Conservation (phyloP, 2,329 filamentous ascomycete species). For the Davidsoniella eucalypti region DNA sequence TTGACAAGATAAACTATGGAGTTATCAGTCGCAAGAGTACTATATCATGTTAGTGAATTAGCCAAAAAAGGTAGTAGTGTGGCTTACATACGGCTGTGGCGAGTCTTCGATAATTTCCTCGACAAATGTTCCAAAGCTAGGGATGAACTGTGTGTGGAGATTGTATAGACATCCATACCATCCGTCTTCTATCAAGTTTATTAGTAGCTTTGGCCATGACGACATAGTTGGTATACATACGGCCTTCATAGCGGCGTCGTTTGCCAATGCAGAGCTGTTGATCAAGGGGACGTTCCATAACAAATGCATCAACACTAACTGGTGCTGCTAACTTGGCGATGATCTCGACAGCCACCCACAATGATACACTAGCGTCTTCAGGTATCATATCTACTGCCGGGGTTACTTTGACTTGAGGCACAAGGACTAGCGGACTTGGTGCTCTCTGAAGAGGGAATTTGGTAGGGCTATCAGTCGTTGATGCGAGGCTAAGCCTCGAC, state of each 20-base stretch:
- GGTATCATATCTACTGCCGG: conserved; percentile 24
- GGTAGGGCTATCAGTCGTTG: neutral
- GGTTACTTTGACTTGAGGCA: conserved; percentile 28
- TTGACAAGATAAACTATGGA: conserved; percentile 33
- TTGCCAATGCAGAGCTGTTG: conserved; percentile 13
- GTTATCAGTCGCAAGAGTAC: conserved; percentile 27
- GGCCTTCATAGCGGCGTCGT: conserved; percentile 11
- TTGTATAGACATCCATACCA: conserved; percentile 34
- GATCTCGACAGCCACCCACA: conserved; percentile 36
- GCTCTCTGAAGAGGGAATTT: neutral
- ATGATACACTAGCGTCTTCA: conserved; percentile 17
- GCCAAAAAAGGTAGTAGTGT: neutral
- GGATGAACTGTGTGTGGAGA: conserved; percentile 29
- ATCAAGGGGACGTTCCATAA: conserved; percentile 10
- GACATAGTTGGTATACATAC: conserved; percentile 3
- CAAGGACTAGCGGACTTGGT: conserved; percentile 19
- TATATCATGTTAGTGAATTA: conserved; percentile 15
- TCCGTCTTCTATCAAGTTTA: conserved; percentile 5
- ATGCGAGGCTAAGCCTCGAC: neutral
- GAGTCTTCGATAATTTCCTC: conserved; percentile 31
- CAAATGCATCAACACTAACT: conserved; percentile 14
- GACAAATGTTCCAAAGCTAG: conserved; percentile 25
- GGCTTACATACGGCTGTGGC: conserved; percentile 24
- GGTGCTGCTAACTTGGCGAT: conserved; percentile 22
- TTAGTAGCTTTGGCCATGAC: neutral